A percentile compares a stretch with the other conserved stretches of the same genome.
Evolutionary conservation across 176 grass and related monocot genomes (phyloP).

Genomic region (Bonia amplexicaulis): DNA sequence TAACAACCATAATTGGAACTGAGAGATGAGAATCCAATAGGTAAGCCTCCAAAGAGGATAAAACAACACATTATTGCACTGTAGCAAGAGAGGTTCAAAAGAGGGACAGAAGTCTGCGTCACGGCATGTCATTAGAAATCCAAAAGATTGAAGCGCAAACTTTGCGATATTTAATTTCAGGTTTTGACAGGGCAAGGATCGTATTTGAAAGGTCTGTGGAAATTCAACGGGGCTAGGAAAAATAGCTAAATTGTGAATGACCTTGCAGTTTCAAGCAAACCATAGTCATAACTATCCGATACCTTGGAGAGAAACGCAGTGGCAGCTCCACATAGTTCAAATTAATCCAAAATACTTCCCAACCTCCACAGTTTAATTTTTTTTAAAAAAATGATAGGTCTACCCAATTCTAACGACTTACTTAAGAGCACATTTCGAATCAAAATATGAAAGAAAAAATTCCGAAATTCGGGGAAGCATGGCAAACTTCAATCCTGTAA

Average conservation of each 20-base stretch:
- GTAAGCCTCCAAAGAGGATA: background rate
- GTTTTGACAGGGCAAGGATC: background rate
- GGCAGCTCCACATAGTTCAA: background rate
- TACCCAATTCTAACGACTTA: background rate
- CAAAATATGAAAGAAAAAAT: background rate
- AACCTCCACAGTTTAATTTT: background rate
- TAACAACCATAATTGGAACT: background rate
- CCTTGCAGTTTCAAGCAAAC: background rate
- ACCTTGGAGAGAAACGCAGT: background rate
- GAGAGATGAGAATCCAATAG: background rate
- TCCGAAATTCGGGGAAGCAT: background rate
- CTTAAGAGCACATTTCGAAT: background rate
- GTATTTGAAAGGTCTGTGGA: background rate
- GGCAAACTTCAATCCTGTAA: background rate
- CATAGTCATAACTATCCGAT: background rate
- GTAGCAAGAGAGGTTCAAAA: background rate
- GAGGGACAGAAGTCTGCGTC: background rate
- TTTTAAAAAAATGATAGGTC: background rate
- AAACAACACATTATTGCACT: background rate
- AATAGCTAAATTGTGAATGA: background rate
- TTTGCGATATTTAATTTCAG: background rate
- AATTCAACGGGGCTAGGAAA: background rate
- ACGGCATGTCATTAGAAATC: background rate
- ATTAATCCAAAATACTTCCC: background rate
- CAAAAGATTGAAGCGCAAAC: background rate